Conservation (phyloP, 768 basidiomycete genomes). For the Podaxis pistillaris region DNA sequence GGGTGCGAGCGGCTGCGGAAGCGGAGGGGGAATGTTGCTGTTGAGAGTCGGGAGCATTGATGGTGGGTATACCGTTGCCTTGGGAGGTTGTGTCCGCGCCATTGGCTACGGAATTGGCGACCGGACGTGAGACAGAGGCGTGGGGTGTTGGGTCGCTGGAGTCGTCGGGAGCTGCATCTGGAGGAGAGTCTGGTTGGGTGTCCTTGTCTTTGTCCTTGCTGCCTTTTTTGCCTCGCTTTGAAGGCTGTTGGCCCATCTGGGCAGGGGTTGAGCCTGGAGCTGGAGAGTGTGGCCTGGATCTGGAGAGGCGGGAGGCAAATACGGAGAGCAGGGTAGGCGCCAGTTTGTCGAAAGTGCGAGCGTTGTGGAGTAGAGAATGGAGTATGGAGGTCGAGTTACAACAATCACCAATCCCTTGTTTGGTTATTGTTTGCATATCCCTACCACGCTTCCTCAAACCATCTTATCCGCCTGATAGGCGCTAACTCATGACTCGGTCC, state of each 20-base stretch:
- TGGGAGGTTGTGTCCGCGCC: conserved; percentile 37
- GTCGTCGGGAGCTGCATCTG: conserved; percentile 41
- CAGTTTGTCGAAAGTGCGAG: conserved; percentile 47
- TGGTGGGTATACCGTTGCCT: conserved; percentile 33
- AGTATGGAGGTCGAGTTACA: conserved; percentile 20
- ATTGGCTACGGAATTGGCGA: conserved; percentile 33
- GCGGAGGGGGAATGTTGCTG: conserved; percentile 31
- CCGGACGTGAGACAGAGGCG: conserved; percentile 42
- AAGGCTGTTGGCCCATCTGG: conserved; percentile 82
- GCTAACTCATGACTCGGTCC: conserved; percentile 13
- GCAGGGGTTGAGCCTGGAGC: conserved; percentile 53
- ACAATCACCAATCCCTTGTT: conserved; percentile 26
- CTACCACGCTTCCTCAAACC: conserved; percentile 2
- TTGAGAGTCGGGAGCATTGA: conserved; percentile 40
- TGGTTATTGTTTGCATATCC: conserved; percentile 33
- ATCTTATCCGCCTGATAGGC: conserved; percentile 10
- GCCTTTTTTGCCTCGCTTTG: conserved; percentile 75
- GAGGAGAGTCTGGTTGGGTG: conserved; percentile 35
- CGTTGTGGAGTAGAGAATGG: conserved; percentile 20
- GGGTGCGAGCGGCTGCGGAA: conserved; percentile 22
- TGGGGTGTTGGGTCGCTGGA: conserved; percentile 36
- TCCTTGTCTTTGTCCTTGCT: conserved; percentile 71
- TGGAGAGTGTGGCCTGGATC: conserved; percentile 72
- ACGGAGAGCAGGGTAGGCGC: conserved; percentile 80
- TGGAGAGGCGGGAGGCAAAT: conserved; percentile 68